phyloP scores from a whole-genome alignment of 2,329 filamentous ascomycete species.

The Pleurostoma richardsiae region DNA sequence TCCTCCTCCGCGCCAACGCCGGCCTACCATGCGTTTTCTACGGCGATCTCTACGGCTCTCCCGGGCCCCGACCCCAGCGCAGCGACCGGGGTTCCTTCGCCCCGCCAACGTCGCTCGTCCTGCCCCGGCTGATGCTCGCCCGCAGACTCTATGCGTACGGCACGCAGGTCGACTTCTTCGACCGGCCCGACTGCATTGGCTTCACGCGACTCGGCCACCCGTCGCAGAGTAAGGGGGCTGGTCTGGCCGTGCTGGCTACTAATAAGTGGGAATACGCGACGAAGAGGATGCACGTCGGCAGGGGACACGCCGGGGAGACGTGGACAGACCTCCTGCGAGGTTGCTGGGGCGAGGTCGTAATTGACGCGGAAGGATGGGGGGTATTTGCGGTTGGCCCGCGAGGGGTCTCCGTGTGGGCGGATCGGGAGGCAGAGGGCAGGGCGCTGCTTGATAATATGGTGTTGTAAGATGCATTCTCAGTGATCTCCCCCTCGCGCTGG shows the following conservation, averaged over 20 bases:
- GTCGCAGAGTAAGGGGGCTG: conserved; percentile 41
- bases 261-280: conserved; percentile 42
- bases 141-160: conserved; percentile 65
- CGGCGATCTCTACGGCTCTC: conserved; percentile 62
- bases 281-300: conserved; percentile 57
- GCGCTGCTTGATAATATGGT: background rate
- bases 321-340: conserved; percentile 60
- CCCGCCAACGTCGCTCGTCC: conserved; percentile 23
- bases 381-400: conserved; percentile 48
- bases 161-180: conserved; percentile 58
- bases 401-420: conserved; percentile 59
- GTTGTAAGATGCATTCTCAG: background rate
- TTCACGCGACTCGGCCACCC: conserved; percentile 45
- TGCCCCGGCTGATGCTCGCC: conserved; percentile 52
- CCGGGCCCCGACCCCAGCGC: conserved; percentile 22
- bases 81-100: background rate
- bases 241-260: conserved; percentile 54
- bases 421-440: conserved; percentile 15
- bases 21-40: conserved; percentile 67
- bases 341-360: conserved; percentile 47
- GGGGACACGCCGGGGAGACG: conserved; percentile 48
- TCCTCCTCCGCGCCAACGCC: conserved; percentile 53
- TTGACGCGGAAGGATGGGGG: conserved; percentile 55
- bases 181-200: conserved; percentile 55
- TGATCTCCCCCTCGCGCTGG: background rate